Conservation (phyloP, 2,329 filamentous ascomycete genomes). For the Escovopsis weberi region DNA sequence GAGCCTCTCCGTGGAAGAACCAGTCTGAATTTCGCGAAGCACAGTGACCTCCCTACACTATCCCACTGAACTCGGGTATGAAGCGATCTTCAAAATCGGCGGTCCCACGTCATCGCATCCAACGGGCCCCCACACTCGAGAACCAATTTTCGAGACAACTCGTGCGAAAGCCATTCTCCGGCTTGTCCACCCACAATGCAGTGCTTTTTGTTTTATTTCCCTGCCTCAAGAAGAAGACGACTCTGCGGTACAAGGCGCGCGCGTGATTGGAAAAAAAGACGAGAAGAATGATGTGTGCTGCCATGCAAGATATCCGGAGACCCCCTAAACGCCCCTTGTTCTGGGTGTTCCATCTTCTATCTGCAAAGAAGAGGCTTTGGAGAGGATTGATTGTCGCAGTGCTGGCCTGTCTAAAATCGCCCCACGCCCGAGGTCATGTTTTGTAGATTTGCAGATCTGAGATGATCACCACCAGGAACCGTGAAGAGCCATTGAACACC, state of each 20-base stretch:
- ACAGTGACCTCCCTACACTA: conserved; percentile 33
- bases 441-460: conserved; percentile 42
- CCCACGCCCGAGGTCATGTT: conserved; percentile 29
- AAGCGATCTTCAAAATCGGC: conserved; percentile 47
- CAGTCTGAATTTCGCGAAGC: conserved; percentile 44
- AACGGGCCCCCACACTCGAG: conserved; percentile 18
- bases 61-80: conserved; percentile 40
- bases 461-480: conserved; percentile 38
- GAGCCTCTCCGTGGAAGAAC: conserved; percentile 27
- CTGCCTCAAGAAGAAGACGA: conserved; percentile 24
- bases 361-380: conserved; percentile 36
- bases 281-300: conserved; percentile 28
- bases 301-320: conserved; percentile 73
- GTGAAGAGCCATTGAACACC: conserved; percentile 33
- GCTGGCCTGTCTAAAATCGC: conserved; percentile 29
- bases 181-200: conserved; percentile 39
- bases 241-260: conserved; percentile 30
- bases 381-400: conserved; percentile 26
- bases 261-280: conserved; percentile 25
- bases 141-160: conserved; percentile 26
- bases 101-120: conserved; percentile 47
- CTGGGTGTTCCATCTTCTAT: conserved; percentile 58
- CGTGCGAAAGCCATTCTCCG: conserved; percentile 42
- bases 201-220: conserved; percentile 20
- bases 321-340: conserved; percentile 58